These are phyloP conservation scores for Neospora caninum DNA, from an alignment of 169 alveolate species.

Conservation along the genomic window DNA sequence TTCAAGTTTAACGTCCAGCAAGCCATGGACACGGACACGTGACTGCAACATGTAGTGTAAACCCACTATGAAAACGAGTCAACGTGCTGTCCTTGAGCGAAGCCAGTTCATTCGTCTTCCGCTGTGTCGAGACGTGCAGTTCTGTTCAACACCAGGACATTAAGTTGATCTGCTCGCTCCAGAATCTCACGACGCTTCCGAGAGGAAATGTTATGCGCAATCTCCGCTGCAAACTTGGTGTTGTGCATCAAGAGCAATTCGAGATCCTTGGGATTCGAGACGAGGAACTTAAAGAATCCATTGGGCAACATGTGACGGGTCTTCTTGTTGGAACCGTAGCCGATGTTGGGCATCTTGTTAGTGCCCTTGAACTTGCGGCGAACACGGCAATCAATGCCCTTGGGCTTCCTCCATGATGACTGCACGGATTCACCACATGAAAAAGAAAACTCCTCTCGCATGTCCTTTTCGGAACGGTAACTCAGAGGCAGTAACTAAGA, in stretches of 20 bases:
- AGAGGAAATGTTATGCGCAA: slow-evolving; percentile 93
- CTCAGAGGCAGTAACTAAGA: background rate
- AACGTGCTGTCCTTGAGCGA: background rate
- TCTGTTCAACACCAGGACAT: slow-evolving; percentile 91
- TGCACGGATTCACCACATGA: slow-evolving; percentile 42
- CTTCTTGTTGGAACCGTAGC: slow-evolving; percentile 96
- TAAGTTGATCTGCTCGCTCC: slow-evolving; percentile 95
- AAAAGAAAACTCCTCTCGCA: background rate
- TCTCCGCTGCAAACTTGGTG: slow-evolving; percentile 92
- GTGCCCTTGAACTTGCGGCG: slow-evolving; percentile 96
- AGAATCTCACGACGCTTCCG: slow-evolving; percentile 91
- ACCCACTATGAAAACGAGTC: background rate
- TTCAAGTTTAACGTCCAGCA: background rate
- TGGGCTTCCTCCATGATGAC: slow-evolving; percentile 97
- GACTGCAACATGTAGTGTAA: background rate
- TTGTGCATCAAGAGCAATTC: slow-evolving; percentile 96
- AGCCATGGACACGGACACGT: background rate
- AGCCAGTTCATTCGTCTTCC: slow-evolving; percentile 59
- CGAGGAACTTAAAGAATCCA: slow-evolving; percentile 93
- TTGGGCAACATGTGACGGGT: slow-evolving; percentile 93
- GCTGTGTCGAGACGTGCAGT: slow-evolving; percentile 60
- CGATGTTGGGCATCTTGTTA: slow-evolving; percentile 94
- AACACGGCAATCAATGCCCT: slow-evolving; percentile 97
- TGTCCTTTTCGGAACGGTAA: background rate
- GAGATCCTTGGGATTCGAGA: slow-evolving; percentile 85